phyloP scores from a whole-genome alignment of 345 rosid genomes.

The Firmiana major region DNA sequence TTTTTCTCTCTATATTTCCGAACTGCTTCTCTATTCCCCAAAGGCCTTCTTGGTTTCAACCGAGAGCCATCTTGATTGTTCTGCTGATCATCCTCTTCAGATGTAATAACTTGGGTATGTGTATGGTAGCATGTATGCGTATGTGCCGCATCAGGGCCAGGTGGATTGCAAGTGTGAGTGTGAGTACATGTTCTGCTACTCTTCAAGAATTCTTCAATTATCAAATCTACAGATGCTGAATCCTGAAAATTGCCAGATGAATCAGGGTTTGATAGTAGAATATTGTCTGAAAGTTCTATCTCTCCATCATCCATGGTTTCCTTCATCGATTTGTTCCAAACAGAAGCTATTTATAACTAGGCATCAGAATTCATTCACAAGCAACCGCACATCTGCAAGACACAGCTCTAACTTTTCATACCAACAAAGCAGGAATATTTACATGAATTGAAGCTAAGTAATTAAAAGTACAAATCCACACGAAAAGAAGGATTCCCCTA shows the following conservation, averaged over 20 bases:
- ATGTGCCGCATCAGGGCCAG: slow-evolving; percentile 43
- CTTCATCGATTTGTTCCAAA: slow-evolving; percentile 11
- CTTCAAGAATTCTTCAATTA: slow-evolving; percentile 38
- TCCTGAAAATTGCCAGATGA: slow-evolving; percentile 27
- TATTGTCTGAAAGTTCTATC: slow-evolving; percentile 36
- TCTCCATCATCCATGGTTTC: slow-evolving; percentile 43
- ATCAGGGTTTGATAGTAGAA: slow-evolving; percentile 20
- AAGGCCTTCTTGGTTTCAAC: slow-evolving; percentile 35
- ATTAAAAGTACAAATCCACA: neutral
- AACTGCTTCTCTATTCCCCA: slow-evolving; percentile 76
- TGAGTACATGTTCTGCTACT: slow-evolving; percentile 54
- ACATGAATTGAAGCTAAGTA: neutral
- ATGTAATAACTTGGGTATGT: slow-evolving; percentile 46
- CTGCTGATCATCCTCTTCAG: slow-evolving; percentile 40
- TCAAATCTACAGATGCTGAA: slow-evolving; percentile 26
- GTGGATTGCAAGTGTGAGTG: slow-evolving; percentile 77
- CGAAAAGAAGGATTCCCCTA: slow-evolving; percentile 7
- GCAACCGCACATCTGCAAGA: slow-evolving; percentile 13
- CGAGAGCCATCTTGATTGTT: slow-evolving; percentile 23
- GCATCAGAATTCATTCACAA: slow-evolving; percentile 8
- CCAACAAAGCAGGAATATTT: neutral
- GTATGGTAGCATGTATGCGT: slow-evolving; percentile 51
- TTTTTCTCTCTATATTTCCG: slow-evolving; percentile 76
- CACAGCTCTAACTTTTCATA: neutral
- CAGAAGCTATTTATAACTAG: neutral